Conservation (phyloP, 768 basidiomycete genomes). For the Lentinula edodes region DNA sequence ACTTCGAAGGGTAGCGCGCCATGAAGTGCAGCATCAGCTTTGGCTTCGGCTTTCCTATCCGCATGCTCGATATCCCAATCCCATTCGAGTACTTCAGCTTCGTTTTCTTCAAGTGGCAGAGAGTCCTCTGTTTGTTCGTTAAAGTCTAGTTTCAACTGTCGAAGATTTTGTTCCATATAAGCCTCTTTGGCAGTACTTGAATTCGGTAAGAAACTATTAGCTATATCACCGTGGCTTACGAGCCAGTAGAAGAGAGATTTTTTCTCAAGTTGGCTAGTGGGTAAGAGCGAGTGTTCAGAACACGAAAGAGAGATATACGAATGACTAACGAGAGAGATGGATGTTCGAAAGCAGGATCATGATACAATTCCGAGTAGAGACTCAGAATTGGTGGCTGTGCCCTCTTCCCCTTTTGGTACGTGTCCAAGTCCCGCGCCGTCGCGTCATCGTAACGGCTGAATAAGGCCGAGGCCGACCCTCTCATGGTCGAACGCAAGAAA, state of each 20-base stretch:
- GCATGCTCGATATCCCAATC: constrained; percentile 67
- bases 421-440: background rate
- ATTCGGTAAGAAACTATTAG: background rate
- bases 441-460: background rate
- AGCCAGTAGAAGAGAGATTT: background rate
- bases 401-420: background rate
- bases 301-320: background rate
- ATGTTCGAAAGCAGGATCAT: constrained; percentile 2
- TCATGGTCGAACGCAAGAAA: background rate
- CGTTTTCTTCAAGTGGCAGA: background rate
- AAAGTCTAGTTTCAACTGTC: constrained; percentile 1
- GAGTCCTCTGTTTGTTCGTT: background rate
- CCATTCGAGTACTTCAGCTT: constrained; percentile 42
- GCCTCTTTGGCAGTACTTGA: background rate
- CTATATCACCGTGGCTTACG: background rate
- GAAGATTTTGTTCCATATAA: constrained; percentile 6
- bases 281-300: background rate
- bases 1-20: constrained; percentile 66
- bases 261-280: background rate
- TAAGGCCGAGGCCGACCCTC: background rate
- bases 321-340: background rate
- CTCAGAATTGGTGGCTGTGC: background rate
- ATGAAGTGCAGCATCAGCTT: constrained; percentile 58
- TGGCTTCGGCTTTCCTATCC: constrained; percentile 61
- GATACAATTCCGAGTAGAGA: background rate